Evolutionary conservation across 2,329 filamentous ascomycete genomes (phyloP).

Genomic region (Capronia epimyces): DNA sequence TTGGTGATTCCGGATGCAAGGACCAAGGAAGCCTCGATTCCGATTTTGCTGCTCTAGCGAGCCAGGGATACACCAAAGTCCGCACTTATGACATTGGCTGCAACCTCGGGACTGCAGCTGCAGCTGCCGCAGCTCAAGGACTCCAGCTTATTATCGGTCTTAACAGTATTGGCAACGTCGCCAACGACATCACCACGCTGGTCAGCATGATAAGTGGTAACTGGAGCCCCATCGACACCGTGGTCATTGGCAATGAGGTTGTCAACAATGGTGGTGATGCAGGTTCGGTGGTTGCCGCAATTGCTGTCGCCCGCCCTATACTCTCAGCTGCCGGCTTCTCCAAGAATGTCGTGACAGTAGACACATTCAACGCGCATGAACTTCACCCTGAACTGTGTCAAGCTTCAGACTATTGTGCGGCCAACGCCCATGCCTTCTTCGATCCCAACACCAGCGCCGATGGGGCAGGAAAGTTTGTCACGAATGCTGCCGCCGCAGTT

Average conservation of each 20-base stretch:
- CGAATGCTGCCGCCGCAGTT: constrained; percentile 49
- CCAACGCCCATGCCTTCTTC: constrained; percentile 83
- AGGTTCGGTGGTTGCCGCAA: constrained; percentile 51
- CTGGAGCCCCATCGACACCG: constrained; percentile 64
- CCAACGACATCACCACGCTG: constrained; percentile 56
- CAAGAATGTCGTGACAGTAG: constrained; percentile 72
- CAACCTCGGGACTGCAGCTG: constrained; percentile 57
- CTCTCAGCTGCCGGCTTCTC: constrained; percentile 61
- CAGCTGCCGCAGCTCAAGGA: constrained; percentile 57
- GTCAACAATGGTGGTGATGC: constrained; percentile 59
- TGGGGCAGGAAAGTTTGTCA: constrained; percentile 63
- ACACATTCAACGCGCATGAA: constrained; percentile 67
- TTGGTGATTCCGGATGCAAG: constrained; percentile 62
- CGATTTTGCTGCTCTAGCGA: constrained; percentile 58
- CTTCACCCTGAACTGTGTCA: constrained; percentile 64
- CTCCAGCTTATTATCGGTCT: constrained; percentile 72
- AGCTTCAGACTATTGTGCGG: constrained; percentile 69
- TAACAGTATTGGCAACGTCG: constrained; percentile 57
- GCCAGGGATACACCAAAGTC: constrained; percentile 54
- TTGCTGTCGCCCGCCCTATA: constrained; percentile 52
- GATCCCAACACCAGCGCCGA: constrained; percentile 57
- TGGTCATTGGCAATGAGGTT: constrained; percentile 75
- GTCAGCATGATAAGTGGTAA: constrained; percentile 55
- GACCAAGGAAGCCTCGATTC: constrained; percentile 54
- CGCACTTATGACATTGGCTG: constrained; percentile 80